Evolutionary conservation across 2,329 filamentous ascomycete genomes (phyloP).

Genomic region (Alternaria novae-zelandiae): DNA sequence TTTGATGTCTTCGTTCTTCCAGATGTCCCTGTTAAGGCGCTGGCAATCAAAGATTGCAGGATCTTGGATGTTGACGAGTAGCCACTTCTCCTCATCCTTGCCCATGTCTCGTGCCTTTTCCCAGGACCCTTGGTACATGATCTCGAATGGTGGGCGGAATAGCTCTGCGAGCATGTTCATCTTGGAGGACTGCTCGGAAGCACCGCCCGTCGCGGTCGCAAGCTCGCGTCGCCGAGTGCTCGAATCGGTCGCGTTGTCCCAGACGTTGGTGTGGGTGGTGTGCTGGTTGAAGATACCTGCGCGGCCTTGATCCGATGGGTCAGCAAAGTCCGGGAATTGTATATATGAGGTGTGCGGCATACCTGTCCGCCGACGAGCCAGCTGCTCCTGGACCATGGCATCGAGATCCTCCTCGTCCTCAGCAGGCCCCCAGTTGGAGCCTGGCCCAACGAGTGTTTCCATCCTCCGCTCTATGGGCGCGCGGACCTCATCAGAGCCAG

Average conservation of each 20-base stretch:
- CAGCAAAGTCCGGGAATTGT: constrained; percentile 26
- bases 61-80: constrained; percentile 95
- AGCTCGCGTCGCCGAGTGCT: constrained; percentile 60
- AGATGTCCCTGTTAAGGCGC: constrained; percentile 89
- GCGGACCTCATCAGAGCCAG: constrained; percentile 68
- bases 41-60: constrained; percentile 94
- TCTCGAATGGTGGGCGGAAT: constrained; percentile 88
- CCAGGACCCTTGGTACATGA: constrained; percentile 83
- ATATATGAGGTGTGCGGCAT: constrained; percentile 15
- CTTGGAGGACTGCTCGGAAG: constrained; percentile 71
- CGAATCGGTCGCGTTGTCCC: constrained; percentile 60
- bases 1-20: constrained; percentile 83
- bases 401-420: constrained; percentile 62
- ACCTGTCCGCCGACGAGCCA: constrained; percentile 57
- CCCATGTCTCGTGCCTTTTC: constrained; percentile 84
- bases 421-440: constrained; percentile 57
- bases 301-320: constrained; percentile 43
- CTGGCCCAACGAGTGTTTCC: constrained; percentile 85
- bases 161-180: constrained; percentile 84
- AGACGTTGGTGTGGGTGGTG: constrained; percentile 60
- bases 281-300: constrained; percentile 76
- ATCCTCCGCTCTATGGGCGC: constrained; percentile 91
- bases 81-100: constrained; percentile 89
- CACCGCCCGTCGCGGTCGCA: constrained; percentile 67
- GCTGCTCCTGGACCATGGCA: constrained; percentile 69